phyloP scores from a whole-genome alignment of 192 early-diverging fungal species.

The Gonapodya prolifera region DNA sequence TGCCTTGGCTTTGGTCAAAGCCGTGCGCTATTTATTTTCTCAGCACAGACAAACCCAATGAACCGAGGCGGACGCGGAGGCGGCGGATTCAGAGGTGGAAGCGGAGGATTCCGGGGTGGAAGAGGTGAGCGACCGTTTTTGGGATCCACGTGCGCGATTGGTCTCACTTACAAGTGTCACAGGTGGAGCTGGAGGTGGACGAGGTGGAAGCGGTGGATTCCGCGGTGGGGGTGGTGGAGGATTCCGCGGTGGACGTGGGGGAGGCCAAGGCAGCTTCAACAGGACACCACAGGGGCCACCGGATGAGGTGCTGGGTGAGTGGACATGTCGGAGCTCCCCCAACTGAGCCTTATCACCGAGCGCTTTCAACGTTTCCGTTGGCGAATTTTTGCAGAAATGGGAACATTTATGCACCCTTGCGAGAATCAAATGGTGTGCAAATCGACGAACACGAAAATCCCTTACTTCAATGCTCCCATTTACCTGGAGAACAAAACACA shows the following conservation, averaged over 20 bases:
- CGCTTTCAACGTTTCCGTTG: no score
- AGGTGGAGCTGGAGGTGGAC: background rate
- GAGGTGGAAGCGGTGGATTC: background rate
- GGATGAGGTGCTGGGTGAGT: background rate
- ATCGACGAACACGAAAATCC: slow-evolving; percentile 68
- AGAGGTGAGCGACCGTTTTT: no score
- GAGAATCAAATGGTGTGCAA: slow-evolving; percentile 96
- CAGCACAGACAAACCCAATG: no score
- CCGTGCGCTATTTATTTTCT: no score
- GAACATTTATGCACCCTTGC: slow-evolving; percentile 83
- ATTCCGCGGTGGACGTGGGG: background rate
- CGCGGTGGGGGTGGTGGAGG: background rate
- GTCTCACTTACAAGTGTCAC: no score
- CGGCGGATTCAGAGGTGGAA: slow-evolving; percentile 2
- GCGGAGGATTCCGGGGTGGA: background rate
- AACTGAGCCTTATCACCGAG: background rate
- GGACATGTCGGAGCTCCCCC: background rate
- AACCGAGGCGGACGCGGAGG: background rate
- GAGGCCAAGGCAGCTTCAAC: background rate
- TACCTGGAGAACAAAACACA: slow-evolving; percentile 96
- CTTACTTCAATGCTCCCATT: slow-evolving; percentile 98
- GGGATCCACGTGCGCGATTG: no score
- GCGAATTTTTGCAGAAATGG: slow-evolving; percentile 70
- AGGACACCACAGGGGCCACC: background rate
- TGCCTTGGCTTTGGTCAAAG: no score